Base-by-base conservation (phyloP, 768 basidiomycete genomes). In the Phylloporus sp. region DNA sequence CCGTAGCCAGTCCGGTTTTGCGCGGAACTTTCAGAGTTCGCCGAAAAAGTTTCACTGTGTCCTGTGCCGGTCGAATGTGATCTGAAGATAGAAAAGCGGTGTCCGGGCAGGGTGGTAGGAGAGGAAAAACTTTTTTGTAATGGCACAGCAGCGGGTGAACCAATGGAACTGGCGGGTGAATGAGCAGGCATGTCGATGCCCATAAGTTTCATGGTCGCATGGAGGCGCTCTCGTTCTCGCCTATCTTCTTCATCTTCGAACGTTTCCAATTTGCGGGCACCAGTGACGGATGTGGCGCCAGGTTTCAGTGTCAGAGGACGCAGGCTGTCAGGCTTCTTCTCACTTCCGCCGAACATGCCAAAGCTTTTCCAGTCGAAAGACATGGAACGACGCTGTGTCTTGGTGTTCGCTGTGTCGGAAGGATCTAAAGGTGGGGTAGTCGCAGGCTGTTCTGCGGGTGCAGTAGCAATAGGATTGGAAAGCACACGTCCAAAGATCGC, bases 131-230 rank as follows among this genome's bases (percentile, higher is more conserved):
- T 70, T 50, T 74, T 75, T 59, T 69, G 69, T 50, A 69, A 59
- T 28, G 63, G 60, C 24, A 66, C 62, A 18, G 67, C 70, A 27
- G 72, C 46, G 18, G 62, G 62, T 26, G 57, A 57, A 18, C 52
- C 38, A 3, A 50, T 14, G 36, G 58, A 50, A 14, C 48, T 58
- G 13, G 49, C 27, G n/a, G 77, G 65, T 13, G 76, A 69, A 40
- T 73, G 59, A n/a, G 71, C 62, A 24, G 84, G 81, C 64, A 86
- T 71, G 38, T 79, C 82, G 50, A 95, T 90, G 5, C 95, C 95
- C 85, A 94, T 91, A 23, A 95, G 71, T 63, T 91, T 90, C 87
- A 98, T 88, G 22, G 91, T 90, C 14, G 90, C 90, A 53, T 86
- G 77, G 44, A 97, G 73, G 14, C 92, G 79, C 63, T 93, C 92